Evolutionary conservation across 257 asterid species (phyloP).

Genomic region (Mitragyna speciosa): DNA sequence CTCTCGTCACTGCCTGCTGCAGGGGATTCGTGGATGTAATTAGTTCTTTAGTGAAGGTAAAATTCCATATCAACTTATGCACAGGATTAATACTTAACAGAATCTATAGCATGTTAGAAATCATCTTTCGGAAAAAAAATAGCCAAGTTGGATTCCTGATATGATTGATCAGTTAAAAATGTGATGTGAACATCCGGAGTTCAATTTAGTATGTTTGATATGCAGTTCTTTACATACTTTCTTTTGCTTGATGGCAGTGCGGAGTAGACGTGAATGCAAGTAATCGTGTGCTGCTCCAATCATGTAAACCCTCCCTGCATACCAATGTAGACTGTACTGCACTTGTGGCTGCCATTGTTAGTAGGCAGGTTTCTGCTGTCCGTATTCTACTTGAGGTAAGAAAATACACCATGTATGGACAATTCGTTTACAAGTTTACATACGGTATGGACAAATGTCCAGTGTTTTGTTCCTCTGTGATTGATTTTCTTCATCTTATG

Average conservation of each 20-base stretch:
- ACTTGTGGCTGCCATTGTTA: conserved; percentile 74
- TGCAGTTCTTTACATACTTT: conserved; percentile 24
- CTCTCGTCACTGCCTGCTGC: conserved; percentile 71
- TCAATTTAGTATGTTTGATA: no score
- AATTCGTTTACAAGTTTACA: no score
- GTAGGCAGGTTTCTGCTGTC: conserved; percentile 68
- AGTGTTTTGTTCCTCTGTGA: neutral
- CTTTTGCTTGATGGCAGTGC: conserved; percentile 47
- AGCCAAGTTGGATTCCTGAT: neutral
- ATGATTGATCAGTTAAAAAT: neutral
- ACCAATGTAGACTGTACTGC: conserved; percentile 67
- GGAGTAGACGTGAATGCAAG: conserved; percentile 67
- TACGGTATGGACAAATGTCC: neutral
- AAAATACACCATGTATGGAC: no score
- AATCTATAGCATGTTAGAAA: neutral
- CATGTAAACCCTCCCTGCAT: conserved; percentile 69
- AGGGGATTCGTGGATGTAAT: conserved; percentile 67
- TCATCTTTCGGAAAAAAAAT: neutral
- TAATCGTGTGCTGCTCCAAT: conserved; percentile 68
- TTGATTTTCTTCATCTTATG: neutral
- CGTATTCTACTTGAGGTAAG: conserved; percentile 63
- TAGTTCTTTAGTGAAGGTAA: conserved; percentile 61
- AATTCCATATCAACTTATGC: neutral
- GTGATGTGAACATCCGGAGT: neutral
- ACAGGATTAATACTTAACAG: no score